Conservation (phyloP, 805 yeast genomes). For the Yarrowia phangngaensis region DNA sequence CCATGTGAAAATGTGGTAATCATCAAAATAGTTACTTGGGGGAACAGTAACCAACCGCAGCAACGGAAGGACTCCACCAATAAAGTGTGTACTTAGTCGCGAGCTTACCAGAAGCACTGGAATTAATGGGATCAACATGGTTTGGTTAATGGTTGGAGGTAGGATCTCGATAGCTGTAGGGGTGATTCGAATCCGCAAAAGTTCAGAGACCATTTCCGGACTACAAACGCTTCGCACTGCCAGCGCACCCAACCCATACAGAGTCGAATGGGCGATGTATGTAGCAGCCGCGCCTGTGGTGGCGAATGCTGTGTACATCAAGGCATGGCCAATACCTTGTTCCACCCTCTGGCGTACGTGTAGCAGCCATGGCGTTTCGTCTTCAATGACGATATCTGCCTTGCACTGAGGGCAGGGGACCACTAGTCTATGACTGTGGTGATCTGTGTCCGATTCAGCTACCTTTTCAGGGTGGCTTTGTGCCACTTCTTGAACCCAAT, state of each 20-base stretch:
- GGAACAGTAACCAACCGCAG: conserved; percentile 8
- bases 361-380: conserved; percentile 10
- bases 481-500: conserved; percentile 43
- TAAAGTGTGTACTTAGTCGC: background rate
- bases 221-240: conserved; percentile 10
- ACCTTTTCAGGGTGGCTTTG: conserved; percentile 27
- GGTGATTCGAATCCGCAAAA: conserved; percentile 20
- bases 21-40: conserved; percentile 18
- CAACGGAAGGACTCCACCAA: conserved; percentile 8
- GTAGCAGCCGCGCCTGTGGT: conserved; percentile 23
- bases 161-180: conserved; percentile 23
- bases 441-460: conserved; percentile 17
- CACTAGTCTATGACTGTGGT: conserved; percentile 8
- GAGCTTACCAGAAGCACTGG: conserved; percentile 7
- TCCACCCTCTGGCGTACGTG: conserved; percentile 19
- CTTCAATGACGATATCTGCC: conserved; percentile 32
- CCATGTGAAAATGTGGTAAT: conserved; percentile 20
- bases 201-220: conserved; percentile 20
- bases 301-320: conserved; percentile 11
- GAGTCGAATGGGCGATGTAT: conserved; percentile 13
- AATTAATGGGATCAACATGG: conserved; percentile 13
- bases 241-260: conserved; percentile 18
- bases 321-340: conserved; percentile 18
- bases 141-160: conserved; percentile 21
- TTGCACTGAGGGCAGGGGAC: conserved; percentile 40